Evolutionary conservation across 2,329 filamentous ascomycete species (phyloP), one percentile per base, ranked within the genome.

Genomic region (Phoma herbarum): DNA sequence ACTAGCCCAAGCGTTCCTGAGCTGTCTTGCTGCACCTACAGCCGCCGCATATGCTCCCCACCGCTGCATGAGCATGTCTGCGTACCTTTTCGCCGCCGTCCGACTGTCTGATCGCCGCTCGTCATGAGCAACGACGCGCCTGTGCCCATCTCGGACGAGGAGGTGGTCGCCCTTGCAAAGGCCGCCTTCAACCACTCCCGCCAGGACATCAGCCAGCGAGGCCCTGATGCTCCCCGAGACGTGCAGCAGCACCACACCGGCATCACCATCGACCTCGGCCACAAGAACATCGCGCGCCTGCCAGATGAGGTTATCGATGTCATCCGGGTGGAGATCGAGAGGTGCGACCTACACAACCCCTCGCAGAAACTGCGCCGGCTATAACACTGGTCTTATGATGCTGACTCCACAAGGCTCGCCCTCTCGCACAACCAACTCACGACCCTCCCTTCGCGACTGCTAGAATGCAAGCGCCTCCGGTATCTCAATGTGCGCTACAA

Each of bases 401-500:
- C 56, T 59, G 50, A 59, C 56, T 28, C 31, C 44, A 71, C 26
- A 39, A 93, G 90, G 68, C 85, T 94, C 52, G 91, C 91, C 48
- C 81, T 94, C 64, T 92, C 90, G n/a, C 90, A 93, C 78, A 93
- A 93, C 75, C 87, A 86, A 66, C 82, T 93, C 58, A 83, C 86
- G 29, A 83, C 85, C n/a, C 85, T 94, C 45, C 91, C 91, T 6
- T 72, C 81, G 23, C 85, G 90, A 52, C 90, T 93, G 67, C 84
- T 88, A 33, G 90, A 93, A 78, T 93, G 90, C 78, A 88, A 86
- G 41, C 90, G 89, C 48, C 79, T 94, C 60, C 88, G 90, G 61
- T 94, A 94, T 74, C 84, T 94, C 60, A 94, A 94, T 68, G 87
- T 93, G 62, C 84, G 90, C 72, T 90, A 90, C 77, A 94, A 93